A percentile compares a stretch with the other conserved stretches of the same genome.
Evolutionary conservation across 176 grass and related monocot genomes (phyloP).

Genomic region (Lolium multiflorum): DNA sequence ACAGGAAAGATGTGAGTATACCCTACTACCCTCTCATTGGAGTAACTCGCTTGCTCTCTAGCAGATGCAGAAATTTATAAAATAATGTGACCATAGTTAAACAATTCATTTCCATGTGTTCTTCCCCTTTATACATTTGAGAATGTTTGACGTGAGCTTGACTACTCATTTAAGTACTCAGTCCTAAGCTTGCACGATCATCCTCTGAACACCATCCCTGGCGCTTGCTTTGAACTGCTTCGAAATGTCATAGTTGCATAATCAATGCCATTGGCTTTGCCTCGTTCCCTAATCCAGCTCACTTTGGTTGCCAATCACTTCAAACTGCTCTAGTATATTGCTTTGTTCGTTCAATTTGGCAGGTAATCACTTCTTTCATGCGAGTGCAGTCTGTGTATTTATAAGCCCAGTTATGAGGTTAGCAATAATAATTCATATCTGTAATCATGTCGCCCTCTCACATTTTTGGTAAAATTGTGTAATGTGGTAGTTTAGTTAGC

Average conservation of each 20-base stretch:
- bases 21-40: not conserved
- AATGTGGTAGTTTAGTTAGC: not conserved
- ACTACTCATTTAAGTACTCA: slow-evolving; percentile 29
- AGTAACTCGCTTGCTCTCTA: slow-evolving; percentile 6
- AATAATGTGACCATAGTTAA: not conserved
- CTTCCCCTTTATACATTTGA: slow-evolving; percentile 33
- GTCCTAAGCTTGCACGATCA: not conserved
- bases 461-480: not conserved
- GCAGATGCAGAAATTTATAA: slow-evolving; percentile 10
- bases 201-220: slow-evolving; percentile 16
- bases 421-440: not conserved
- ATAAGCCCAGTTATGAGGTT: not conserved
- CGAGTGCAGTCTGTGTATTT: not conserved
- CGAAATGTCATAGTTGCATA: too few species aligned
- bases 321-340: not conserved
- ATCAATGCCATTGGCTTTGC: too few species aligned
- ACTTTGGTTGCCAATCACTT: not conserved
- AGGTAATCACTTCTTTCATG: slow-evolving; percentile 1
- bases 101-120: slow-evolving; percentile 31
- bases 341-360: not conserved
- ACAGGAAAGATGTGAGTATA: slow-evolving; percentile 88
- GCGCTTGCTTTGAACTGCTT: too few species aligned
- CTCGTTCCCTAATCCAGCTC: too few species aligned
- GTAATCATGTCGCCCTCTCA: not conserved
- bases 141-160: slow-evolving; percentile 27